Base-by-base conservation (phyloP, 108 stramenopile species). In the Nitzschia inconspicua region DNA sequence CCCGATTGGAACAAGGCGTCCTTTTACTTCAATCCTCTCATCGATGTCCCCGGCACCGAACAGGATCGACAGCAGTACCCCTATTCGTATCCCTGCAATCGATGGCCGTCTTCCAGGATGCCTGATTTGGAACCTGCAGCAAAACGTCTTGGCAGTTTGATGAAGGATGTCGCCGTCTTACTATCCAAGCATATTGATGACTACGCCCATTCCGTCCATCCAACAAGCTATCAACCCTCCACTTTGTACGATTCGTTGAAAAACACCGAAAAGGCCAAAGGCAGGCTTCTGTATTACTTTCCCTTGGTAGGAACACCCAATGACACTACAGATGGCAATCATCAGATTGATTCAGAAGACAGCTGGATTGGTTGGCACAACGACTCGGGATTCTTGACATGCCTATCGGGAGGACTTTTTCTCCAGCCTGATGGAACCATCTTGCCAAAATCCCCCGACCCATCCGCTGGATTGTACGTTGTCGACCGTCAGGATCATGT, bases 331-430 rank as follows among this genome's bases (percentile, higher is more conserved):
- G 53, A 29, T 36, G 25, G 10, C 20, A 19, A 66, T 24, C 3
- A 20, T 25, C 54, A 58, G 36, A 66, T 48, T 5, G 26, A 30
- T 46, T 40, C 56, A 29, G 73, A 75, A 48, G 90, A 93, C 62
- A 83, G 76, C 6, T 96, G 95, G 95, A 96, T 96, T 56, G 91
- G 93, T 28, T 93, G 90, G 84, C 95, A 96, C 70, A 93, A 91
- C 48, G 95, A 96, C 44, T 83, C 80, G 2, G 95, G 95, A 26
- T 96, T 93, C 55, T 63, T 96, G n/a, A 96, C 95, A 4, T 77
- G 86, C 11, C 71, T 96, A 34, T 86, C 93, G 1, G 93, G 93
- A 0, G 95, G 94, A 59, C 50, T 93, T 10, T 96, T 82, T 65
- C 52, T 96, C 39, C 61, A 94, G 49, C 72, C 88, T 29, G 72